Percentiles rank a stretch among this genome's conserved stretches.
These are phyloP conservation scores for Fraxinus greggii DNA, from an alignment of 305 asterid species.

Conservation along the genomic window DNA sequence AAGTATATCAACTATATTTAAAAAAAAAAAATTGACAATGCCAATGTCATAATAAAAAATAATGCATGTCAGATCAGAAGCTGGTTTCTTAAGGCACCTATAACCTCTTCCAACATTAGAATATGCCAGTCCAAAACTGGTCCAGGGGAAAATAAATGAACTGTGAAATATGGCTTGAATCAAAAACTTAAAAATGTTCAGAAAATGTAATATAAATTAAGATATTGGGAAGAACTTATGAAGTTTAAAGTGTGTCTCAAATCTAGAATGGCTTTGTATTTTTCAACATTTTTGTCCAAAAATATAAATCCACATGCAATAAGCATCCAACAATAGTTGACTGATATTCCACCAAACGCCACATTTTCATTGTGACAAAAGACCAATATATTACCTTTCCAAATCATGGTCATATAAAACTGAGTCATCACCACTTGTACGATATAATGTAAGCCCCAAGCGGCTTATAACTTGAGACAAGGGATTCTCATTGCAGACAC, in stretches of 20 bases:
- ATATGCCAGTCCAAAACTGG: not conserved
- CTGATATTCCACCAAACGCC: slow-evolving; percentile 8
- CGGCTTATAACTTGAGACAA: slow-evolving; percentile 87
- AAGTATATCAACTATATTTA: not conserved
- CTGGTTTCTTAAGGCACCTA: slow-evolving; percentile 4
- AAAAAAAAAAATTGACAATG: not conserved
- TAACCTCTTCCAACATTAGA: not conserved
- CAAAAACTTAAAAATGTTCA: not conserved
- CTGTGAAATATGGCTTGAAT: not conserved
- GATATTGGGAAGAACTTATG: not conserved
- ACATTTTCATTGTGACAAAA: slow-evolving; percentile 3
- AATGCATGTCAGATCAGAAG: not conserved
- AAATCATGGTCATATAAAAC: slow-evolving; percentile 91
- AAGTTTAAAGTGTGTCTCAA: not conserved
- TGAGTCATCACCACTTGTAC: slow-evolving; percentile 95
- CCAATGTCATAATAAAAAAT: slow-evolving; percentile 8
- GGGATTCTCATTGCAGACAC: slow-evolving; percentile 97
- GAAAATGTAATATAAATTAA: not conserved
- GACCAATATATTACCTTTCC: slow-evolving; percentile 60
- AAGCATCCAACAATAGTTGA: not conserved
- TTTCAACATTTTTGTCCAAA: not conserved
- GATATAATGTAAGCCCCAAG: slow-evolving; percentile 77
- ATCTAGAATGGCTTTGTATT: not conserved
- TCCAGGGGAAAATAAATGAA: not conserved
- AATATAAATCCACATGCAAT: not conserved